Evolutionary conservation across 75 land plant species (phyloP).

Genomic region (Ceratopteris richardii): DNA sequence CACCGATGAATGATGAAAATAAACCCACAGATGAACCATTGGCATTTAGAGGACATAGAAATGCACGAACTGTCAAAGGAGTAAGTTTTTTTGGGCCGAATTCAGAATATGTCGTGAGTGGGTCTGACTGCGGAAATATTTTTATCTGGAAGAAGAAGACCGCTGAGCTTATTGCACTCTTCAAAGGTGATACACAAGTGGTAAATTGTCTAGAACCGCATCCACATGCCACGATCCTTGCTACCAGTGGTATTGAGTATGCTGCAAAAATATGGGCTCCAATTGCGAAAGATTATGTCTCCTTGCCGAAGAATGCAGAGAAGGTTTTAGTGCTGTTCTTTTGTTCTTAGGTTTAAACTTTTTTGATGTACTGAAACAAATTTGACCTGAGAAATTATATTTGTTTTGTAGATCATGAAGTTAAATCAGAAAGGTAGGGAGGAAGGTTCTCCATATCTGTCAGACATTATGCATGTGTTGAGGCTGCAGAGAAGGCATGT

Average conservation of each 20-base stretch:
- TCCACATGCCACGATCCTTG: slow-evolving; percentile 56
- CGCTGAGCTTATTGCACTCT: slow-evolving; percentile 45
- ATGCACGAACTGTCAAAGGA: slow-evolving; percentile 67
- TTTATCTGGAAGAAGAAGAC: slow-evolving; percentile 76
- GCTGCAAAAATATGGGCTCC: slow-evolving; percentile 69
- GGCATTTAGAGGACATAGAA: slow-evolving; percentile 68
- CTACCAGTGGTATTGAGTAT: slow-evolving; percentile 63
- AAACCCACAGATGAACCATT: slow-evolving; percentile 23
- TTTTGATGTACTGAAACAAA: too few species aligned
- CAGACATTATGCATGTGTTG: slow-evolving; percentile 47
- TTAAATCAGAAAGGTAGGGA: slow-evolving; percentile 48
- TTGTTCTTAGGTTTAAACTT: too few species aligned
- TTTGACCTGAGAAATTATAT: too few species aligned
- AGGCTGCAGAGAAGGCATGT: slow-evolving; percentile 44
- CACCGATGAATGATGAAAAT: slow-evolving; percentile 7
- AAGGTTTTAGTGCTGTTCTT: too few species aligned
- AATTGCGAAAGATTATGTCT: slow-evolving; percentile 14
- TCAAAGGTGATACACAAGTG: slow-evolving; percentile 50
- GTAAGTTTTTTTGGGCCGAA: slow-evolving; percentile 70
- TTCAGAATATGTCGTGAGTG: slow-evolving; percentile 70
- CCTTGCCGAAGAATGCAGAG: slow-evolving; percentile 45
- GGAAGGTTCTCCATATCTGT: slow-evolving; percentile 36
- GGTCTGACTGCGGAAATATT: slow-evolving; percentile 76
- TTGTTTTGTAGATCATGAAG: slow-evolving; percentile 48
- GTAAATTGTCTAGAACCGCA: slow-evolving; percentile 78